These are phyloP conservation scores for Vickermania spadyakhi DNA, from an alignment of 208 protist species.

Conservation along the genomic window DNA sequence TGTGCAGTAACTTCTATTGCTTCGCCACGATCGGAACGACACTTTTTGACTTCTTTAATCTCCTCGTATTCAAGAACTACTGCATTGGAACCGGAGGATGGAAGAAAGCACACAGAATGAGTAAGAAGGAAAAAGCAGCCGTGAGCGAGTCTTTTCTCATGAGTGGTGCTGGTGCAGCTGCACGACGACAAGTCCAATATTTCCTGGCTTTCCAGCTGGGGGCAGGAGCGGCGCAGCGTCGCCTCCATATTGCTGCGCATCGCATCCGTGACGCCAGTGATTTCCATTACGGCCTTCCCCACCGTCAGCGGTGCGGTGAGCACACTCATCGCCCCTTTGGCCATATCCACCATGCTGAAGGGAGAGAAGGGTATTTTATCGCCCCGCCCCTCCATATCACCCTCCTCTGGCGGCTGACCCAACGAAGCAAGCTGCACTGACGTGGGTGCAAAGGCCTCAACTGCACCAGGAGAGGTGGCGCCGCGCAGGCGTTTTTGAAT, in stretches of 20 bases:
- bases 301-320: slow-evolving; percentile 67
- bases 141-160: slow-evolving; percentile 26
- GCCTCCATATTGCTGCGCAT: slow-evolving; percentile 52
- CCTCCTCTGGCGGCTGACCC: slow-evolving; percentile 15
- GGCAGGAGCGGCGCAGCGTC: slow-evolving; percentile 50
- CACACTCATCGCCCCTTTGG: slow-evolving; percentile 57
- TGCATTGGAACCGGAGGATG: slow-evolving; percentile 18
- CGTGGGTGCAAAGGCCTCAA: slow-evolving; percentile 30
- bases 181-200: slow-evolving; percentile 55
- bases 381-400: slow-evolving; percentile 3
- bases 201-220: slow-evolving; percentile 33
- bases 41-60: slow-evolving; percentile 70
- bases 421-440: slow-evolving; percentile 64
- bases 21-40: slow-evolving; percentile 47
- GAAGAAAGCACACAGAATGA: slow-evolving; percentile 64
- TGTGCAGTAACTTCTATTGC: slow-evolving; percentile 60
- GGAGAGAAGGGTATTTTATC: too few relatives aligned
- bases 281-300: slow-evolving; percentile 56
- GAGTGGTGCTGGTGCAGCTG: slow-evolving; percentile 29
- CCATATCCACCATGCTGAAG: slow-evolving; percentile 6
- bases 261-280: slow-evolving; percentile 47
- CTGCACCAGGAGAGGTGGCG: not conserved
- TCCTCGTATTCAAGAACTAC: slow-evolving; percentile 76
- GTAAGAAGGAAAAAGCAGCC: slow-evolving; percentile 56
- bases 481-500: not conserved